Conservation (phyloP, 352 stramenopile genomes). For the Globisporangium solare region DNA sequence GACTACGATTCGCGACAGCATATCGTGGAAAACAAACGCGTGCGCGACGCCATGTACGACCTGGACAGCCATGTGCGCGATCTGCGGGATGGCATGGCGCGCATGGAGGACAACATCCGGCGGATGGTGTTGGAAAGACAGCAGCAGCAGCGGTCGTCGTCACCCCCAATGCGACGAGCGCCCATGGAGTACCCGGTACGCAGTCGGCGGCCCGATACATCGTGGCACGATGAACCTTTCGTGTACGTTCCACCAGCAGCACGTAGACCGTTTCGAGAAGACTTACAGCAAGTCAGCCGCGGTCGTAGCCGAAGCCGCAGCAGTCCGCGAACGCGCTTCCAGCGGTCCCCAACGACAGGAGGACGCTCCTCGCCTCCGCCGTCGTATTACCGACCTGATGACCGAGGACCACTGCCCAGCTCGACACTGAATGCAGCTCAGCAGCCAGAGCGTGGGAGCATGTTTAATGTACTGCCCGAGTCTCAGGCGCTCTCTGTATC, state of each 20-base stretch:
- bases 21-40: constrained; percentile 34
- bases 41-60: constrained; percentile 49
- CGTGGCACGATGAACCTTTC: not conserved
- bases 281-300: not conserved
- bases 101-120: constrained; percentile 1
- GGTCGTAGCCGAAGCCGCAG: constrained; percentile 25
- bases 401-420: no score
- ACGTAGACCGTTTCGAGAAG: not conserved
- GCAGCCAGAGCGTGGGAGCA: no score
- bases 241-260: constrained; percentile 1
- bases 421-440: no score
- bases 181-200: not conserved
- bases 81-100: no score
- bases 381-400: no score
- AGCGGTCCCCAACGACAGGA: not conserved
- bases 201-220: not conserved
- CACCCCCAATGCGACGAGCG: no score
- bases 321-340: not conserved
- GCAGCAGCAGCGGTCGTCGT: not conserved
- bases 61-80: constrained; percentile 28
- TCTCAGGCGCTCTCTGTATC: no score
- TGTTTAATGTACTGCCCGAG: no score
- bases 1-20: constrained; percentile 37
- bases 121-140: not conserved
- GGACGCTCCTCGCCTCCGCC: no score